phyloP scores from a whole-genome alignment of 2,329 filamentous ascomycete genomes.

The Sarocladium strictum region DNA sequence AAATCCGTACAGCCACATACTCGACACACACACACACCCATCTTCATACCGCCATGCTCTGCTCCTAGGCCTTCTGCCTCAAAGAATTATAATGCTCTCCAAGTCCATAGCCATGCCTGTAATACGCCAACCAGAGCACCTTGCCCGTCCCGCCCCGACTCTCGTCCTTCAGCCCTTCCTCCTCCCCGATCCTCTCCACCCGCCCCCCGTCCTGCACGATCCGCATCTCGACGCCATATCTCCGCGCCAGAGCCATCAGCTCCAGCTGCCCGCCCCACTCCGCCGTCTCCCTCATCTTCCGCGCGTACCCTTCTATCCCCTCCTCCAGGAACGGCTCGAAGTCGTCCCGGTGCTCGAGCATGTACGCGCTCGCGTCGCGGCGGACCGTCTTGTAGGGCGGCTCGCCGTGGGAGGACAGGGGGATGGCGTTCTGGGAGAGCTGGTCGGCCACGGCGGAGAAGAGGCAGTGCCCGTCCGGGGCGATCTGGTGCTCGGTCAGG shows the following conservation, averaged over 20 bases:
- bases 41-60: conserved; percentile 7
- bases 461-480: conserved; percentile 88
- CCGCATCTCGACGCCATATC: conserved; percentile 73
- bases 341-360: conserved; percentile 66
- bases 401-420: conserved; percentile 27
- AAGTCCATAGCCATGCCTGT: conserved; percentile 85
- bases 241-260: conserved; percentile 73
- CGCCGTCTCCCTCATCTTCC: conserved; percentile 75
- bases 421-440: conserved; percentile 48
- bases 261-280: conserved; percentile 97
- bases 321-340: conserved; percentile 81
- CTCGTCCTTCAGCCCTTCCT: conserved; percentile 26
- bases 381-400: conserved; percentile 62
- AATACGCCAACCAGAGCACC: conserved; percentile 83
- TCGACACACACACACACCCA: neutral
- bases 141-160: conserved; percentile 52
- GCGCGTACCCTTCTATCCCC: conserved; percentile 47
- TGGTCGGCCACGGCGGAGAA: conserved; percentile 91
- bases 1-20: neutral
- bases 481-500: conserved; percentile 71
- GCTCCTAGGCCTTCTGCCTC: conserved; percentile 31
- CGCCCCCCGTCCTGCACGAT: conserved; percentile 75
- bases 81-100: conserved; percentile 98
- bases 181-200: conserved; percentile 63
- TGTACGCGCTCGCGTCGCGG: conserved; percentile 69